Conservation (phyloP, 352 stramenopile genomes). For the Pythium coloratum region DNA sequence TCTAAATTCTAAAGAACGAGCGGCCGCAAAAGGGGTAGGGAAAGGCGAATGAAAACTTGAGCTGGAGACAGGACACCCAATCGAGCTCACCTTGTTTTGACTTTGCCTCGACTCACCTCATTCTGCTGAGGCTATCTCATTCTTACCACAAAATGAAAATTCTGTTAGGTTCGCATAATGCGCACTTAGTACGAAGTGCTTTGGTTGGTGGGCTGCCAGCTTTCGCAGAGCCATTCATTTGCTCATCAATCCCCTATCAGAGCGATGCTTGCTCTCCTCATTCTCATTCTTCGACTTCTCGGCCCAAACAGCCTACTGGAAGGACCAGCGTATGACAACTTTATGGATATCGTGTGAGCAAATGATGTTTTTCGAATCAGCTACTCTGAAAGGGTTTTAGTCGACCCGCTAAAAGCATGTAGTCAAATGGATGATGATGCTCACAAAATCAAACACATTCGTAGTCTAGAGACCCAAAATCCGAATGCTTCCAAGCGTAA, state of each 20-base stretch:
- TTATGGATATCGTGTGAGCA: slow-evolving; percentile 31
- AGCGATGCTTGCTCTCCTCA: background rate
- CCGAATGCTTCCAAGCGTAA: background rate
- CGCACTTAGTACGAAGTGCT: background rate
- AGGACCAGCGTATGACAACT: background rate
- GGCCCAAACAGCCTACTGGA: too few species aligned
- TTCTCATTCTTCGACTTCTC: background rate
- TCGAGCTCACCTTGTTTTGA: slow-evolving; percentile 5
- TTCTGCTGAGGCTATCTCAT: background rate
- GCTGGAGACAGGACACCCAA: slow-evolving; percentile 1
- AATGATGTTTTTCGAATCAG: slow-evolving; percentile 88
- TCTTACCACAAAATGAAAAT: background rate
- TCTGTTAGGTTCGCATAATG: background rate
- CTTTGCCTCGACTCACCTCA: background rate
- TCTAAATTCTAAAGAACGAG: too few species aligned
- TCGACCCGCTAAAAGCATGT: slow-evolving; percentile 82
- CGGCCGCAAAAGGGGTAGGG: background rate
- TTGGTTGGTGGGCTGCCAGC: background rate
- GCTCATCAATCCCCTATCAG: background rate
- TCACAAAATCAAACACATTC: slow-evolving; percentile 28
- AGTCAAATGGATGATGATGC: slow-evolving; percentile 78
- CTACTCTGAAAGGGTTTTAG: slow-evolving; percentile 91
- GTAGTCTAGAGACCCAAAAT: background rate
- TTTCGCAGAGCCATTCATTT: slow-evolving; percentile 8
- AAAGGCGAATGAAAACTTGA: background rate